phyloP scores from a whole-genome alignment of 208 protist species.

The Trypanosoma vivax region DNA sequence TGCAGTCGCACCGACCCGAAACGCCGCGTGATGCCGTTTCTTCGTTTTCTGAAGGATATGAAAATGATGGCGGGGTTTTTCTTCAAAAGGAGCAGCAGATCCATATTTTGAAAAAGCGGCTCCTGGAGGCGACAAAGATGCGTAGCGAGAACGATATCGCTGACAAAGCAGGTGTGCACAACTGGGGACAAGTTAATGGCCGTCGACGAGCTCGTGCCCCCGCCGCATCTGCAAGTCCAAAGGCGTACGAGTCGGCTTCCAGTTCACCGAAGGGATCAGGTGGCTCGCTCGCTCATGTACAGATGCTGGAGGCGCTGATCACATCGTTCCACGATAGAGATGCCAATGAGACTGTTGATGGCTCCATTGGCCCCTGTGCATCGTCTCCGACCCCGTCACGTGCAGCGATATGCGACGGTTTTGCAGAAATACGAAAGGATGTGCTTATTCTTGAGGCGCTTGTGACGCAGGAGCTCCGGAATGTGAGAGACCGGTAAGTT shows the following conservation, averaged over 20 bases:
- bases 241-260: too few relatives aligned
- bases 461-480: too few relatives aligned
- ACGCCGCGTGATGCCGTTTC: neutral
- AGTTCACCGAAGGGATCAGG: too few relatives aligned
- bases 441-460: too few relatives aligned
- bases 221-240: too few relatives aligned
- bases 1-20: neutral
- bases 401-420: too few relatives aligned
- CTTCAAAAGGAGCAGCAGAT: conserved; percentile 85
- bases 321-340: neutral
- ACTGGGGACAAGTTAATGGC: neutral
- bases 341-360: too few relatives aligned
- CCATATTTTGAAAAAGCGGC: conserved; percentile 68
- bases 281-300: conserved; percentile 1
- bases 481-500: too few relatives aligned
- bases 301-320: neutral
- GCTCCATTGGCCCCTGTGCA: too few relatives aligned
- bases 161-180: neutral
- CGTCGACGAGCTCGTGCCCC: too few relatives aligned
- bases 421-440: too few relatives aligned
- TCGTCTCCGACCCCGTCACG: too few relatives aligned
- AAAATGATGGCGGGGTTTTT: conserved; percentile 11
- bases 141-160: conserved; percentile 14
- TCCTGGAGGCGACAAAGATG: conserved; percentile 53
- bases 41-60: neutral